Conservation (phyloP, 495 filamentous ascomycete species). For the Penicillium steckii region DNA sequence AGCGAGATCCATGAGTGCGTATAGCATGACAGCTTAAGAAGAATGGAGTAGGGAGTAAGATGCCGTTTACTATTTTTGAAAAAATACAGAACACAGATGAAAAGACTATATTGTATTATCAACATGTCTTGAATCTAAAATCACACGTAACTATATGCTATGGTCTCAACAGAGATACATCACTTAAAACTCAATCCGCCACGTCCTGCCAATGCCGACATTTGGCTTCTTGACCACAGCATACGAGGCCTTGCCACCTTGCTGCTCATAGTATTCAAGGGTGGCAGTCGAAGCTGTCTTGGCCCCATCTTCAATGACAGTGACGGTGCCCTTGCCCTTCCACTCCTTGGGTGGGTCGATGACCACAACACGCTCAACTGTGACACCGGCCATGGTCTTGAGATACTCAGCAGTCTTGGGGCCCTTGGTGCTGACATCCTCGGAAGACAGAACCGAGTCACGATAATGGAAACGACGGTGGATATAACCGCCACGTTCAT, state of each 20-base stretch:
- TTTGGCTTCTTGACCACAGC: conserved; percentile 79
- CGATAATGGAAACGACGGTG: conserved; percentile 73
- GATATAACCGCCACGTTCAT: conserved; percentile 79
- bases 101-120: background rate
- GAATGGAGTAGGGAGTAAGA: too few relatives aligned
- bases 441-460: conserved; percentile 51
- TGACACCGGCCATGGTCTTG: conserved; percentile 71
- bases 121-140: conserved; percentile 6
- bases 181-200: conserved; percentile 69
- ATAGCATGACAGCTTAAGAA: too few relatives aligned
- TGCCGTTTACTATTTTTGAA: background rate
- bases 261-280: conserved; percentile 60
- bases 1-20: too few relatives aligned
- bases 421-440: conserved; percentile 46
- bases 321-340: conserved; percentile 65
- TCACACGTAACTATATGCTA: conserved; percentile 13
- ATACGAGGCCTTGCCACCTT: conserved; percentile 66
- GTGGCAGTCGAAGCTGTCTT: conserved; percentile 52
- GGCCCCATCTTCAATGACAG: conserved; percentile 66
- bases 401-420: conserved; percentile 70
- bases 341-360: conserved; percentile 74
- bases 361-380: conserved; percentile 79
- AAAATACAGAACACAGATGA: background rate
- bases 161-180: background rate
- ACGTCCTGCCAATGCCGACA: conserved; percentile 73